Evolutionary conservation across 2,329 filamentous ascomycete genomes (phyloP), one percentile per base, ranked within the genome.

Genomic region (Ceratocystiopsis sp.): DNA sequence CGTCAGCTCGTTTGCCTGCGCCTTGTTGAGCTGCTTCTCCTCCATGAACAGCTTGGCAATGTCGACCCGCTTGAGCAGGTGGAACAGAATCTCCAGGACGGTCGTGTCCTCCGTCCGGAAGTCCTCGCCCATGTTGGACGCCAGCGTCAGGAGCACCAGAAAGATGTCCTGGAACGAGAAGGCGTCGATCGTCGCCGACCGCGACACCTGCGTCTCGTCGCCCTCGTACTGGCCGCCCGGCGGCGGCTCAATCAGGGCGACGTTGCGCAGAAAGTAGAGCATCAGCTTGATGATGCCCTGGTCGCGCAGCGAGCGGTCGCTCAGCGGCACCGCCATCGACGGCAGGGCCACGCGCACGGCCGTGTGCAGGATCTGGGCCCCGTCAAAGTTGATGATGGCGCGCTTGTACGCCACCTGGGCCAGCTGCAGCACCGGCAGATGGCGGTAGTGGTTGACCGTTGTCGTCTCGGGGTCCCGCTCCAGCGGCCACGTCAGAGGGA

Each of bases 131-230:
- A 95, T 89, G 49, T 89, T 93, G 2, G 87, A 95, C 13, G 85
- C 82, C 40, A 98, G 67, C 0, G 86, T 93, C 42, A 96, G 65
- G 18, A 98, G 62, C 3, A 93, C 69, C 43, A 84, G 75, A 52
- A 96, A 83, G 18, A 94, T 83, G 57, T 95, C 87, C 59, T 98
- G 91, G 50, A 80, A 78, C 35, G 89, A 77, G 53, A 95, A 94
- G 1, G 84, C 81, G 53, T 93, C 83, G 47, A 96, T 87, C 0
- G 84, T 83, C 10, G 84, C 76, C 3, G 86, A 93, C 46, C 87
- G 75, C 7, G 86, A 93, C 32, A 93, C 78, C 53, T 94, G 84
- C 12, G 83, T 76, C 56, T 94, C 86, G 48, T 95, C 84, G n/a
- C 81, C 84, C 48, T 94, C 84, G 49, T 78, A 80, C 29, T 80